Evolutionary conservation across 2,329 filamentous ascomycete species (phyloP).

Genomic region (Penicillium sp.): DNA sequence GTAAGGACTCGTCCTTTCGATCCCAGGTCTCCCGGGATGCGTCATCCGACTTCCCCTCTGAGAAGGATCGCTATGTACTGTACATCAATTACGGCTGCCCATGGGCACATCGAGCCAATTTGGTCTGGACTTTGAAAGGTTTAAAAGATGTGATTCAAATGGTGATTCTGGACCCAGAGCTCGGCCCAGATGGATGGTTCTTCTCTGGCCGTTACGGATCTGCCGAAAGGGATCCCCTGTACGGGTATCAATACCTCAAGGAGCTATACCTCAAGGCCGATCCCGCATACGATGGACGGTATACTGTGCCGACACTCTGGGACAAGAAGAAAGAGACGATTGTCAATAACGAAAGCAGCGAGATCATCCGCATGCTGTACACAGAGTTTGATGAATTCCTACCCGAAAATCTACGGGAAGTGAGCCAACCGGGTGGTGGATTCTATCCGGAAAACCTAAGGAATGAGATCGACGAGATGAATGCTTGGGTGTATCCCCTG

Average conservation of each 20-base stretch:
- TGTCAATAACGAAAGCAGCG: conserved; percentile 83
- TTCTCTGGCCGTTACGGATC: conserved; percentile 65
- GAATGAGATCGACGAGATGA: conserved; percentile 67
- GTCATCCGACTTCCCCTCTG: conserved; percentile 55
- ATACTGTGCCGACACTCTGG: conserved; percentile 79
- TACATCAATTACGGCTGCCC: conserved; percentile 63
- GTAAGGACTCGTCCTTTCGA: conserved; percentile 56
- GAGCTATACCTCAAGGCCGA: conserved; percentile 73
- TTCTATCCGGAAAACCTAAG: conserved; percentile 65
- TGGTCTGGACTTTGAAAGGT: conserved; percentile 51
- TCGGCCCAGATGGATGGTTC: conserved; percentile 63
- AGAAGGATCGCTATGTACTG: conserved; percentile 60
- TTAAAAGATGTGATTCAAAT: conserved; percentile 51
- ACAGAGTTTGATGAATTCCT: conserved; percentile 69
- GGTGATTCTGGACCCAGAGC: conserved; percentile 41
- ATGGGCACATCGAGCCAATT: conserved; percentile 57
- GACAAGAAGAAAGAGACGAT: conserved; percentile 73
- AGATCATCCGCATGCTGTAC: conserved; percentile 83
- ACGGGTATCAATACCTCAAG: conserved; percentile 68
- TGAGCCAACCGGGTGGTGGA: conserved; percentile 50
- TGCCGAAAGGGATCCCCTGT: conserved; percentile 63
- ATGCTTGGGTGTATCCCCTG: conserved; percentile 70
- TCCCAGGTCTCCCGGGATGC: conserved; percentile 54
- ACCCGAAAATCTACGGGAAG: conserved; percentile 56
- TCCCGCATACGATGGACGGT: conserved; percentile 66